phyloP scores from a whole-genome alignment of 1,284 basidiomycete species.

The Rhodofomes roseus region DNA sequence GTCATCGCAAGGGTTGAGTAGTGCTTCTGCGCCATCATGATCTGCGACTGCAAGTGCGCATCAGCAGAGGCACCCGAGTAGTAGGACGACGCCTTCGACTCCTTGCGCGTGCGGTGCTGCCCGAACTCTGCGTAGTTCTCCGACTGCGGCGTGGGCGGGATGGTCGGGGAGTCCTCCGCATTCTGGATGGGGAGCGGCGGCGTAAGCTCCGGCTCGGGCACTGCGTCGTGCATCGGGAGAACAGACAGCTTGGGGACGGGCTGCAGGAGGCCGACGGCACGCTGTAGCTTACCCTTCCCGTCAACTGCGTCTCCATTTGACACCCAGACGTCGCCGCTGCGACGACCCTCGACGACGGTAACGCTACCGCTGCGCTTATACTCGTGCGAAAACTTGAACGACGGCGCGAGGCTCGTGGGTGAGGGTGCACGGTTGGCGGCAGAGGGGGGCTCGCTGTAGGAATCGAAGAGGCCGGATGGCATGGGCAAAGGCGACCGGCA shows the following conservation, averaged over 20 bases:
- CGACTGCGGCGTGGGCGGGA: conserved; percentile 48
- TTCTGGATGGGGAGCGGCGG: conserved; percentile 34
- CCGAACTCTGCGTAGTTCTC: conserved; percentile 53
- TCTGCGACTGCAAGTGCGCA: conserved; percentile 43
- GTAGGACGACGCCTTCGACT: conserved; percentile 53
- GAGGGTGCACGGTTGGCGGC: conserved; percentile 40
- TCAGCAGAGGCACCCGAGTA: conserved; percentile 45
- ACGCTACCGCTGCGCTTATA: conserved; percentile 61
- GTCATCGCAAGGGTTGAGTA: conserved; percentile 65
- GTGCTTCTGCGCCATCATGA: conserved; percentile 67
- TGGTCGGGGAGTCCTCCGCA: conserved; percentile 26
- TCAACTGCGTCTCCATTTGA: conserved; percentile 63
- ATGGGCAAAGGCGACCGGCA: conserved; percentile 60
- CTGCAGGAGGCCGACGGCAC: conserved; percentile 54
- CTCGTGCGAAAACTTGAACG: conserved; percentile 41
- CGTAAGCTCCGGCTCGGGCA: conserved; percentile 36
- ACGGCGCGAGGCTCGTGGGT: conserved; percentile 34
- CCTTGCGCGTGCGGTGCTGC: conserved; percentile 37
- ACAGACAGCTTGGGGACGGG: conserved; percentile 64
- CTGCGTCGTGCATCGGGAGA: conserved; percentile 48
- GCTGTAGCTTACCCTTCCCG: conserved; percentile 53
- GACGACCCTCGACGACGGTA: conserved; percentile 64
- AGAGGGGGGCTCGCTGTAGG: conserved; percentile 39
- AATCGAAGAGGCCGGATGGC: conserved; percentile 58
- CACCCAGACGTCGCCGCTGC: conserved; percentile 69